These are phyloP conservation scores for Candida nitratophila DNA, from an alignment of 805 yeast genomes.

Conservation along the genomic window DNA sequence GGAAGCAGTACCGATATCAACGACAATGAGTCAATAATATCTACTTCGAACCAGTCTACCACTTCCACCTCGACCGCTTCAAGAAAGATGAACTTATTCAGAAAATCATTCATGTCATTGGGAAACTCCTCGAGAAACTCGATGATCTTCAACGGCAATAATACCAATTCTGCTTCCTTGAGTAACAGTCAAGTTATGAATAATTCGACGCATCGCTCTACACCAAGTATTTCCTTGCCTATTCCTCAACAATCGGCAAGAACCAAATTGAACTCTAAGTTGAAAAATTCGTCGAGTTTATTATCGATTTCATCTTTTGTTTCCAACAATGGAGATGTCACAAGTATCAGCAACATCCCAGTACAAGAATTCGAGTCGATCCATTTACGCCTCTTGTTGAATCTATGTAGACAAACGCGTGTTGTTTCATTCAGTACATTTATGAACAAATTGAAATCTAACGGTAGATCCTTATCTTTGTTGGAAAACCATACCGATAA, in stretches of 20 bases:
- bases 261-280: slow-evolving; percentile 45
- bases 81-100: slow-evolving; percentile 7
- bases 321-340: slow-evolving; percentile 3
- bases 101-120: slow-evolving; percentile 9
- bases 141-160: not conserved
- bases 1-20: slow-evolving; percentile 4
- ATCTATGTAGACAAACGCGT: slow-evolving; percentile 27
- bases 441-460: slow-evolving; percentile 13
- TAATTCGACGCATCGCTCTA: not conserved
- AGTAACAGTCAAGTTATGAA: too few species aligned
- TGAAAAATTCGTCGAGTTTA: slow-evolving; percentile 43
- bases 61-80: slow-evolving; percentile 4
- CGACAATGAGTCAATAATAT: slow-evolving; percentile 10
- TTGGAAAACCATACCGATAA: slow-evolving; percentile 22
- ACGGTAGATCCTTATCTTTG: slow-evolving; percentile 24
- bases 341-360: slow-evolving; percentile 21
- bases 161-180: too few species aligned
- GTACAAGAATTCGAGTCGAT: slow-evolving; percentile 26
- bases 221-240: slow-evolving; percentile 45
- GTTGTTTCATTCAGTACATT: slow-evolving; percentile 26
- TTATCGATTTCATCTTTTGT: slow-evolving; percentile 31
- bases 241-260: slow-evolving; percentile 49
- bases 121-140: not conserved
- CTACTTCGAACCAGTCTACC: not conserved
- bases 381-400: slow-evolving; percentile 27